These are phyloP conservation scores for Anthoceros angustus DNA, from an alignment of 225 moss, liverwort and hornwort species.

Conservation along the genomic window DNA sequence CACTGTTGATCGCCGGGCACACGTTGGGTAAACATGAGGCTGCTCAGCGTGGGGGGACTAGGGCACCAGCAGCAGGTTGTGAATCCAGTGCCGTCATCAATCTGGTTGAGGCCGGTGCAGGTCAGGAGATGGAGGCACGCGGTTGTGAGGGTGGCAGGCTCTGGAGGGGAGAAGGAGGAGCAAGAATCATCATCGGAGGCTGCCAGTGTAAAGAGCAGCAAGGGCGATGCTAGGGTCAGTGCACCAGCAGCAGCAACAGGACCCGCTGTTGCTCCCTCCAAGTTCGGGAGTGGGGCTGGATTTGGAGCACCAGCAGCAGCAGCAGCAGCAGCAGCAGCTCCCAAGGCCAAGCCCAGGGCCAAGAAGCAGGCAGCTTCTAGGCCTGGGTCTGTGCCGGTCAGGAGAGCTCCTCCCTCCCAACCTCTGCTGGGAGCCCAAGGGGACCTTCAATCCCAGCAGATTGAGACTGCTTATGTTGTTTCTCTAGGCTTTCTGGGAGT, in stretches of 20 bases:
- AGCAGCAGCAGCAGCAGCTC: neutral
- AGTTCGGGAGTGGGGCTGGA: neutral
- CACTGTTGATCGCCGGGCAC: too few relatives aligned
- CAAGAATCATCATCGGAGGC: too few relatives aligned
- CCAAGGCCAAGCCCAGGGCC: neutral
- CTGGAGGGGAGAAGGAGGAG: too few relatives aligned
- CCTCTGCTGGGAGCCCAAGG: slow-evolving; percentile 30
- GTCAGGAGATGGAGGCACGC: neutral
- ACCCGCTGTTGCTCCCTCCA: neutral
- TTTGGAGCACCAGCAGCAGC: neutral
- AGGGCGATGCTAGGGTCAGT: too few relatives aligned
- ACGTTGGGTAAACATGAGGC: neutral
- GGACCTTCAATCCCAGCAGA: slow-evolving; percentile 30
- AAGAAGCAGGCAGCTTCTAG: neutral
- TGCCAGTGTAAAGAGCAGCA: too few relatives aligned
- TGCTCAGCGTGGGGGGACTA: neutral
- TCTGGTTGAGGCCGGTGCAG: neutral
- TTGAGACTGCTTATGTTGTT: slow-evolving; percentile 36
- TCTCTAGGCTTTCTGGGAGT: slow-evolving; percentile 22
- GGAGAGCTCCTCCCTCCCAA: slow-evolving; percentile 32
- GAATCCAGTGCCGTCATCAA: neutral
- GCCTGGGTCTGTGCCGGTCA: slow-evolving; percentile 15
- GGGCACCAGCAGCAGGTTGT: neutral
- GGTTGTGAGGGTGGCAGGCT: neutral
- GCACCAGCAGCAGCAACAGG: too few relatives aligned